Base-by-base conservation (phyloP, 257 asterid genomes). In the Gentiana macrophylla region DNA sequence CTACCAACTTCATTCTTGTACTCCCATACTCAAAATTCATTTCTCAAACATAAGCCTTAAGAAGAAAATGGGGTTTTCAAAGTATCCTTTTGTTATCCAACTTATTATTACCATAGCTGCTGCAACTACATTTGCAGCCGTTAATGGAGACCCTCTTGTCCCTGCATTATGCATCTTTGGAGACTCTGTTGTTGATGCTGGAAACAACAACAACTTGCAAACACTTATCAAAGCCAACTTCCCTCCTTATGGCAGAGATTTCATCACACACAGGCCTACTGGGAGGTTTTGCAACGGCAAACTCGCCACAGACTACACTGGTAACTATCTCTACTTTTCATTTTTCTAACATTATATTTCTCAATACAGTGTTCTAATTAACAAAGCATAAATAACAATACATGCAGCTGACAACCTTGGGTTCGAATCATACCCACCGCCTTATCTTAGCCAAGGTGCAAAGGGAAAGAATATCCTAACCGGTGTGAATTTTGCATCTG, bases 281-380 rank as follows among this genome's bases (percentile, higher is more conserved):
- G 96, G 96, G 53, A 82, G 96, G 74, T 90, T 90, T 80, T 79
- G 86, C 80, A 86, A 86, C 11, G 95, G 96, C 12, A 90, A 90
- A 63, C 89, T 90, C 50, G 95, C 98, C 66, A 82, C 84, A 1
- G 96, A 90, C 49, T 84, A 70, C 78, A 84, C 89, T 2, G 95
- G 94, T 90, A 78, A 61, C 7, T 9, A 9, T 8, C 49, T 50
- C 12, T 35, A 10, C 32, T 2, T 8, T 12, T 10, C 10, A 24
- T 3, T 8, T 6, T 45, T 4, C 38, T 6, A 48, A 13, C 38
- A 41, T 41, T 10, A 3, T 5, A 41, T 5, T 24, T 24, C 24
- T 24, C 24, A 24, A 24, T 24, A 24, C 24, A 24, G 24, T 24
- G 24, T 24, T 24, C 24, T 24, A 24, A 24, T 41, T 41, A 41